These are phyloP conservation scores for Monsonia emarginata DNA, from an alignment of 441 rosid species.

Conservation along the genomic window DNA sequence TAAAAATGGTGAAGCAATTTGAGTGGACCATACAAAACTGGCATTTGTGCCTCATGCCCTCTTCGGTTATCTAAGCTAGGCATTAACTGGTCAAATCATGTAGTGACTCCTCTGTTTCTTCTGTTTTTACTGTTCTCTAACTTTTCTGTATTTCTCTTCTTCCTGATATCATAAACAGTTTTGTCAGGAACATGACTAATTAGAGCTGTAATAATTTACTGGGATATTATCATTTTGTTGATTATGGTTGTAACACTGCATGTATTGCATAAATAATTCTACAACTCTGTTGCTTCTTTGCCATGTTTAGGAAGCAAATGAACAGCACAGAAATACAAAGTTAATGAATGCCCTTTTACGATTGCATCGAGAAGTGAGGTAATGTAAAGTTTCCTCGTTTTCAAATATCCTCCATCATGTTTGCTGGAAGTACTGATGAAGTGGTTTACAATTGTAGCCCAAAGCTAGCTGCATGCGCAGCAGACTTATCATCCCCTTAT, in stretches of 20 bases:
- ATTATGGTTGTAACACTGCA: background rate
- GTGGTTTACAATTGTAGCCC: constrained; percentile 49
- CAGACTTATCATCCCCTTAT: constrained; percentile 74
- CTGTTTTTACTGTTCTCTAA: background rate
- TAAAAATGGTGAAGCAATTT: background rate
- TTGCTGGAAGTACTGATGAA: background rate
- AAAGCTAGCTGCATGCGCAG: constrained; percentile 88
- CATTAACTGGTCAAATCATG: background rate
- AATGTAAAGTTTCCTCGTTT: constrained; percentile 17
- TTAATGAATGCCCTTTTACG: constrained; percentile 82
- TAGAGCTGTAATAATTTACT: background rate
- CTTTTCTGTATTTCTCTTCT: no score
- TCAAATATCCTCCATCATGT: background rate
- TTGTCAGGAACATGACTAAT: background rate
- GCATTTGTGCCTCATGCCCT: background rate
- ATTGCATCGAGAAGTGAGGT: constrained; percentile 93
- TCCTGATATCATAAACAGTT: background rate
- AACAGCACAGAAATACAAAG: constrained; percentile 86
- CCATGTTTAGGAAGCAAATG: constrained; percentile 60
- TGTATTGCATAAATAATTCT: background rate
- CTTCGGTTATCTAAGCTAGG: background rate
- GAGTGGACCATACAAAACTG: background rate
- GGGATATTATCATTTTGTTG: background rate
- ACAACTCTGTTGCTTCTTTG: constrained; percentile 15
- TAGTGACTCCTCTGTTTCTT: background rate